Evolutionary conservation across 2,329 filamentous ascomycete genomes (phyloP).

Genomic region (Fusarium cicatricum): DNA sequence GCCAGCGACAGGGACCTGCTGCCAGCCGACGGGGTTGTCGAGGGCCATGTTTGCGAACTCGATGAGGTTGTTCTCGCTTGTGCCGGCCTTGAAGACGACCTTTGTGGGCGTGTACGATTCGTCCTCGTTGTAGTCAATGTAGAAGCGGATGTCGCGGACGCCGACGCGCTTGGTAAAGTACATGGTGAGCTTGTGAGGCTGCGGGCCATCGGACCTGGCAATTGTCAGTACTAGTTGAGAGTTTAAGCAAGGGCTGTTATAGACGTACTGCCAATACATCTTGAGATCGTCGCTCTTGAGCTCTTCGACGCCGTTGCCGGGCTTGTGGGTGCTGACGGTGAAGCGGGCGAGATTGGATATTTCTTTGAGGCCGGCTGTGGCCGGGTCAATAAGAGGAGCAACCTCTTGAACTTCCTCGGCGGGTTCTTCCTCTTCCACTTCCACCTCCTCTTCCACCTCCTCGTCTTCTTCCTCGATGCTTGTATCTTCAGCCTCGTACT

Average conservation of each 20-base stretch:
- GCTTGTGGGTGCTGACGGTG: constrained; percentile 83
- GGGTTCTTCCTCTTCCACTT: constrained; percentile 19
- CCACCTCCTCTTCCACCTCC: constrained; percentile 37
- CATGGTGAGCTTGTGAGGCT: constrained; percentile 83
- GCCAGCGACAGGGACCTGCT: constrained; percentile 74
- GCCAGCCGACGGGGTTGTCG: constrained; percentile 85
- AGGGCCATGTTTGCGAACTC: constrained; percentile 86
- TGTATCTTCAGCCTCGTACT: constrained; percentile 45
- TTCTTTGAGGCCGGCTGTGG: constrained; percentile 72
- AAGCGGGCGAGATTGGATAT: constrained; percentile 86
- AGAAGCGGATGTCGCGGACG: constrained; percentile 81
- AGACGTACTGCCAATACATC: constrained; percentile 79
- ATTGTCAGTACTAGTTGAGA: neutral
- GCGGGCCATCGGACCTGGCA: constrained; percentile 78
- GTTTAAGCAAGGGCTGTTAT: neutral
- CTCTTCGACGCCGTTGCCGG: constrained; percentile 79
- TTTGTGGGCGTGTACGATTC: constrained; percentile 97
- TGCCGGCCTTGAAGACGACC: constrained; percentile 88
- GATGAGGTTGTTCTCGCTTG: constrained; percentile 88
- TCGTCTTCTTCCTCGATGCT: constrained; percentile 45
- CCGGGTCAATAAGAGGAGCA: constrained; percentile 59
- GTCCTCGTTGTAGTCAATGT: constrained; percentile 90
- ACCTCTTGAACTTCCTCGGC: constrained; percentile 42
- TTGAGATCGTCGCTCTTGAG: constrained; percentile 76
- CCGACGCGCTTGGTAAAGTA: constrained; percentile 86